Percentiles rank a stretch among this genome's conserved stretches.
Evolutionary conservation across 202 grass and related monocot genomes (phyloP).

Genomic region (Digitaria exilis): DNA sequence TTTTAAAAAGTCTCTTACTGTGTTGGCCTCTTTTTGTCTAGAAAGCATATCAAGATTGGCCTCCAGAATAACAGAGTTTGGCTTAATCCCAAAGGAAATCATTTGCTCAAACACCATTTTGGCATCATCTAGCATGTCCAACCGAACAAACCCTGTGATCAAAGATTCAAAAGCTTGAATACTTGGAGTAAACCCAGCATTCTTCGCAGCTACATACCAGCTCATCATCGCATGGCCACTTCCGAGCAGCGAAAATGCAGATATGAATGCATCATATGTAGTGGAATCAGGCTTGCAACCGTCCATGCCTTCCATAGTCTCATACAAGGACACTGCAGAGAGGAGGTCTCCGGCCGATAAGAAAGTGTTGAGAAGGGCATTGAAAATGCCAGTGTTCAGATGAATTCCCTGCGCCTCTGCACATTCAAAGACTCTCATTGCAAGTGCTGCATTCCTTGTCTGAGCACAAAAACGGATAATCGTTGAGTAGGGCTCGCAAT

Average conservation of each 20-base stretch:
- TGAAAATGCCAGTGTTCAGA: conserved; percentile 53
- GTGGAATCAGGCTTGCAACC: conserved; percentile 41
- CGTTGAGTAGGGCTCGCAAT: conserved; percentile 34
- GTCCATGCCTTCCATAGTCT: conserved; percentile 47
- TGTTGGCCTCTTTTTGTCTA: conserved; percentile 33
- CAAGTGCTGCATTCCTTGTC: conserved; percentile 39
- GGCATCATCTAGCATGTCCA: conserved; percentile 53
- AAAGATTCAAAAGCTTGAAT: conserved; percentile 48
- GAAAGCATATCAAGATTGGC: conserved; percentile 49
- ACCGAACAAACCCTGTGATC: conserved; percentile 48
- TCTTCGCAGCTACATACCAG: conserved; percentile 59
- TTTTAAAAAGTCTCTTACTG: conserved; percentile 41
- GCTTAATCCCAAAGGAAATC: conserved; percentile 43
- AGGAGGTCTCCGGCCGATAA: conserved; percentile 48
- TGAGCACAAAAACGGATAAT: conserved; percentile 52
- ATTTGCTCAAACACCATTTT: conserved; percentile 48
- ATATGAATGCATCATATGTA: conserved; percentile 57
- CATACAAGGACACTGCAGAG: conserved; percentile 52
- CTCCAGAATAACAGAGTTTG: conserved; percentile 52
- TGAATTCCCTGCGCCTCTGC: conserved; percentile 45
- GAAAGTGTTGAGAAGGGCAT: conserved; percentile 46
- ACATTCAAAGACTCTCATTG: conserved; percentile 43
- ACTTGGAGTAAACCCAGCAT: conserved; percentile 54
- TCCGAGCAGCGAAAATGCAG: conserved; percentile 33
- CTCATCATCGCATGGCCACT: conserved; percentile 51